phyloP scores from a whole-genome alignment of 805 yeast genomes.

The Barnettozyma populi region DNA sequence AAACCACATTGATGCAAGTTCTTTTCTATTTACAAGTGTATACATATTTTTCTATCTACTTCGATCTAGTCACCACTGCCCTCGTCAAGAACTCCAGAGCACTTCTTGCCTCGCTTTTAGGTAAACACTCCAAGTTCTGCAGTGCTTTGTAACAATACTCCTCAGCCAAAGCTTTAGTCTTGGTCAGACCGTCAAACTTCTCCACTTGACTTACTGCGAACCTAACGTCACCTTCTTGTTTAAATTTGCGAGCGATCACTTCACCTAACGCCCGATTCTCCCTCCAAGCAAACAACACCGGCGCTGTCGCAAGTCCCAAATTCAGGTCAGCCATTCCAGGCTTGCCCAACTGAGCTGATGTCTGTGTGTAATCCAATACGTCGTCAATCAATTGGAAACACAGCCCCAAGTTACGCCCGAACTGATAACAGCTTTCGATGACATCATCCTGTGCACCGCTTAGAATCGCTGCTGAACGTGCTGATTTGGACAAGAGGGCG shows the following conservation, averaged over 20 bases:
- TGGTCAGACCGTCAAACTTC: constrained; percentile 64
- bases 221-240: constrained; percentile 76
- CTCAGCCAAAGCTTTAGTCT: constrained; percentile 73
- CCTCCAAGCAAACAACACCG: constrained; percentile 92
- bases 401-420: constrained; percentile 88
- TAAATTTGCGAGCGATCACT: constrained; percentile 78
- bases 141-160: constrained; percentile 75
- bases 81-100: constrained; percentile 83
- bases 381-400: constrained; percentile 97
- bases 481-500: constrained; percentile 85
- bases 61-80: constrained; percentile 75
- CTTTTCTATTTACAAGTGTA: background rate
- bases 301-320: constrained; percentile 95
- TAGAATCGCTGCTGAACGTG: constrained; percentile 88
- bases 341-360: constrained; percentile 80
- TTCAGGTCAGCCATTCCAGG: constrained; percentile 95
- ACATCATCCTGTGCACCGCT: constrained; percentile 74
- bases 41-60: constrained; percentile 32
- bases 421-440: constrained; percentile 84
- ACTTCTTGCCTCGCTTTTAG: constrained; percentile 83
- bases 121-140: constrained; percentile 57
- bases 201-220: constrained; percentile 71
- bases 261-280: constrained; percentile 80
- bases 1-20: background rate
- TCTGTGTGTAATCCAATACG: constrained; percentile 89